Conservation (phyloP, 1,139 yeast genomes). For the Blastobotrys petasosporus region DNA sequence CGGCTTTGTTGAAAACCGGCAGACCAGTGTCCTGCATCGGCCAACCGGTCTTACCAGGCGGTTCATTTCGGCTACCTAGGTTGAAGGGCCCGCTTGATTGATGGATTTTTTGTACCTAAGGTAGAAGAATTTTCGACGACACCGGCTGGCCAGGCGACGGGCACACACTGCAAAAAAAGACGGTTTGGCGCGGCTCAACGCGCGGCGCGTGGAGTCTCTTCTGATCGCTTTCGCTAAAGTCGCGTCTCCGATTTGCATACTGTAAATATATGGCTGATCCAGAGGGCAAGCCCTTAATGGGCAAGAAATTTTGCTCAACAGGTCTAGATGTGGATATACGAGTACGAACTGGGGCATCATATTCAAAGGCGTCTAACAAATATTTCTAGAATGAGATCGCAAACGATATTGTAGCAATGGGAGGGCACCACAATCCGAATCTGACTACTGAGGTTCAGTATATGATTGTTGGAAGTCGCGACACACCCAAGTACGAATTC, state of each 20-base stretch:
- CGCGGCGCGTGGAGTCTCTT: not conserved
- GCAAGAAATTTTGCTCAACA: constrained; percentile 31
- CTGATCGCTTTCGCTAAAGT: not conserved
- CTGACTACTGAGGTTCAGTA: constrained; percentile 63
- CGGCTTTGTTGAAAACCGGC: not conserved
- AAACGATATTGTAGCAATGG: constrained; percentile 47
- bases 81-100: constrained; percentile 1
- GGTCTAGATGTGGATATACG: constrained; percentile 25
- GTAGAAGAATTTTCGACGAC: not conserved
- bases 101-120: not conserved
- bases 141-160: not conserved
- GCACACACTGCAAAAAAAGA: too few species aligned
- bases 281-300: constrained; percentile 23
- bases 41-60: not conserved
- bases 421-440: constrained; percentile 56
- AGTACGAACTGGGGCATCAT: constrained; percentile 16
- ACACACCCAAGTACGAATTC: constrained; percentile 63
- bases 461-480: constrained; percentile 59
- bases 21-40: not conserved
- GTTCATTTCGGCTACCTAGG: not conserved
- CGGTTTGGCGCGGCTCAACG: not conserved
- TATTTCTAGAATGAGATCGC: constrained; percentile 13
- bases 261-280: not conserved
- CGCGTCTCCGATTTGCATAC: not conserved
- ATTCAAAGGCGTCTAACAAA: not conserved